These are phyloP conservation scores for Cyathus olla DNA, from an alignment of 1,284 basidiomycete species.

Conservation along the genomic window DNA sequence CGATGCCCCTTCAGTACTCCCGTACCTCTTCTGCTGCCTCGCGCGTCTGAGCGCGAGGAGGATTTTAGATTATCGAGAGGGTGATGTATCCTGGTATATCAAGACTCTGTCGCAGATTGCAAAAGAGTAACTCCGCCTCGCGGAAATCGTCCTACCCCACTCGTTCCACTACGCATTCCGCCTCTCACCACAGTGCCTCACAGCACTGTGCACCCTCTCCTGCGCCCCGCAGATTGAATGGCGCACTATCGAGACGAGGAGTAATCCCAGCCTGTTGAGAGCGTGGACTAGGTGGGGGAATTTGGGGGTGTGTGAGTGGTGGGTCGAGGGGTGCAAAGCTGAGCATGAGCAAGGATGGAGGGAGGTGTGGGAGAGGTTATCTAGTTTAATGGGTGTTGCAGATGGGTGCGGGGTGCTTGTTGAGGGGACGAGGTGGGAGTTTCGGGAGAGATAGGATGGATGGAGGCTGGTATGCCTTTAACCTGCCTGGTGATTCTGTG, in stretches of 20 bases:
- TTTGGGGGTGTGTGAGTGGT: conserved; percentile 50
- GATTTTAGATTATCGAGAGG: conserved; percentile 43
- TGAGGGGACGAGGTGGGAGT: too few species aligned
- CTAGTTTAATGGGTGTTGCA: conserved; percentile 51
- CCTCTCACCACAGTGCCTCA: conserved; percentile 35
- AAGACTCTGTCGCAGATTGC: conserved; percentile 51
- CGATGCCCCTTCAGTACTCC: too few species aligned
- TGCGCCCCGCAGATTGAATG: conserved; percentile 51
- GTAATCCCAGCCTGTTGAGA: conserved; percentile 48
- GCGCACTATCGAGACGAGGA: conserved; percentile 43
- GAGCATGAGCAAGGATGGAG: conserved; percentile 48
- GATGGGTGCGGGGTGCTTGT: conserved; percentile 45
- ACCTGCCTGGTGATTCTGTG: too few species aligned
- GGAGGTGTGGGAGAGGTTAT: conserved; percentile 54
- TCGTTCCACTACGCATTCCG: conserved; percentile 50
- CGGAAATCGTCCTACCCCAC: conserved; percentile 52
- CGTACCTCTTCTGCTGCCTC: too few species aligned
- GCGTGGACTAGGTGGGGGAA: conserved; percentile 46
- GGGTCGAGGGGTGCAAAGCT: conserved; percentile 43
- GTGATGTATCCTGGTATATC: conserved; percentile 49
- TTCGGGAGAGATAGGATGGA: too few species aligned
- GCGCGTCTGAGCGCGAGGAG: conserved; percentile 47
- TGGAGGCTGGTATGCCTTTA: too few species aligned
- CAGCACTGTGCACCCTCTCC: conserved; percentile 29
- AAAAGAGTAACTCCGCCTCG: conserved; percentile 49